Evolutionary conservation across 257 asterid species (phyloP), one percentile per base, ranked within the genome.

Genomic region (Galeopsis tetrahit): DNA sequence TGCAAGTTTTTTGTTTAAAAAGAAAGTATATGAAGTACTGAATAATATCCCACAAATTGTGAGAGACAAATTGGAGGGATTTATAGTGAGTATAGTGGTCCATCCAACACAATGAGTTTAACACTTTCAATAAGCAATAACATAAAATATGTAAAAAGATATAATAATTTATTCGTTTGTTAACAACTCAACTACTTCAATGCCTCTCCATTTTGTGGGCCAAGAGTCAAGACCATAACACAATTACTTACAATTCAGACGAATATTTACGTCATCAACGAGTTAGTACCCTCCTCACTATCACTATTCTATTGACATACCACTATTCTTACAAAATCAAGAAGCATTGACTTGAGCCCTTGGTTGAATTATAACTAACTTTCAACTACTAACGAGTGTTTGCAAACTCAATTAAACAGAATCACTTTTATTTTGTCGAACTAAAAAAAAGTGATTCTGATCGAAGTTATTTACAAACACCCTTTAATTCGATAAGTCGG

Each of bases 401-500:
- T 49, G 56, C 56, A 49, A 48, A 48, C 4, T 13, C 55, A 48
- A 48, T 48, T 13, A n/a, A 48, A 48, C 21, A n/a, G 21, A 49
- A 49, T 49, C 56, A 49, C 56, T 49, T 49, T n/a, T 49, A 4
- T 49, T 44, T 44, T 44, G 3, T 44, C 10, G 0, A 3, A 2
- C n/a, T 3, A 44, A 46, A 13, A 13, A 48, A 48, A 49, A 49
- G 28, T n/a, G 56, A 49, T 49, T 49, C 28, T 49, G 28, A 49
- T 2, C 6, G 15, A 21, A 21, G 28, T 21, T 4, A 49, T 49
- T n/a, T 5, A 28, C 28, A 21, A 28, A 56, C 10, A 21, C 62
- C 5, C 33, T 4, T 2, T 51, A 52, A 63, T 71, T 73, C 38
- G 77, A 72, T 63, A 83, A 40, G 11, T 77, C 5, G 10, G 66